Base-by-base conservation (phyloP, 208 protist genomes). In the Crithidia bombi region DNA sequence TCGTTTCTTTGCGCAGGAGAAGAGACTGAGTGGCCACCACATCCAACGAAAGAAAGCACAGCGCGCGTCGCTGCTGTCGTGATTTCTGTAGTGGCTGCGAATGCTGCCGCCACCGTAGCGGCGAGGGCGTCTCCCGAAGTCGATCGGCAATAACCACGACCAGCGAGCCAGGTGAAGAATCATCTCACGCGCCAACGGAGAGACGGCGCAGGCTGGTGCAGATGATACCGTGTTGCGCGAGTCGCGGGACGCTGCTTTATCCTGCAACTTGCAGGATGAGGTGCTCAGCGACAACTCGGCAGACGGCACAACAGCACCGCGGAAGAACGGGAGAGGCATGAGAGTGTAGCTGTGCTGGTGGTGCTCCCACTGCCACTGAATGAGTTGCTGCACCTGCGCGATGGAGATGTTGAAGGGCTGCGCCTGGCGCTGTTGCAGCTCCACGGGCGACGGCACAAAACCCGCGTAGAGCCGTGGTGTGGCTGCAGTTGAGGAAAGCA, bases 341-440 rank as follows among this genome's bases (percentile, higher is more conserved):
- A 76, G 61, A 39, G 81, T 83, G 73, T 92, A 90, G 64, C 75
- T 73, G 69, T 82, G 74, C 66, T 92, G 87, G 58, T 90, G 70
- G 62, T 88, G 70, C 69, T 92, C 87, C 81, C 83, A 92, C 64
- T 92, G 87, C 87, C 87, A 92, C 63, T 86, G 83, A 6, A 92
- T 55, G 6, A 92, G 75, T 67, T 90, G 87, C 67, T 90, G 79
- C 39, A 90, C 52, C 43, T 92, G 83, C 2, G 67, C 59, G 14
- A 90, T 75, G 54, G 57, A 79, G n/a, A 89, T 75, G 74, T 86
- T 73, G 63, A 85, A 88, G 58, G 65, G 62, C 41, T 78, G 63
- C 17, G 77, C n/a, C 23, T 66, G 49, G 26, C 79, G 75, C 30
- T 74, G 78, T 50, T 89, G 86, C 64, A 89, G 46, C 72, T 89